These are phyloP conservation scores for Nelumbo lutea DNA, from an alignment of 164 flowering plant genomes.

Conservation along the genomic window DNA sequence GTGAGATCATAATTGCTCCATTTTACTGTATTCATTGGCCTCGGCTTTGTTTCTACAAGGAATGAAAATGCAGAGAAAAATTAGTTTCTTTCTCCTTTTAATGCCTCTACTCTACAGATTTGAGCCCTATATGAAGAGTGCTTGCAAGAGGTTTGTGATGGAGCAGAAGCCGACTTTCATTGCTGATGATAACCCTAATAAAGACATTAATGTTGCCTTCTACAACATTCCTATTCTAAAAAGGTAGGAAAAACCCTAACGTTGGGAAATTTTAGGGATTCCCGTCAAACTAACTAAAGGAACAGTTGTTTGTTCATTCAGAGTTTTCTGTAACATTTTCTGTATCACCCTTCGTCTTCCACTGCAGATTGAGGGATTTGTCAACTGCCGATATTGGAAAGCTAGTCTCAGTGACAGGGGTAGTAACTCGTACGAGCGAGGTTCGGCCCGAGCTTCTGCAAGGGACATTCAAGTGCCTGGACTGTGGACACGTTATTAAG, in stretches of 20 bases:
- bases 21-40: background rate
- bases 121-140: constrained; percentile 81
- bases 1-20: constrained; percentile 16
- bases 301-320: background rate
- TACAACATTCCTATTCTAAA: constrained; percentile 71
- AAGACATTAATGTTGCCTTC: constrained; percentile 86
- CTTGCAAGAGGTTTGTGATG: constrained; percentile 90
- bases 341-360: background rate
- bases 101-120: constrained; percentile 33
- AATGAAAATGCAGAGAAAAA: background rate
- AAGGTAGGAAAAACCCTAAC: constrained; percentile 30
- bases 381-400: constrained; percentile 78
- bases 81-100: background rate
- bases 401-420: constrained; percentile 83
- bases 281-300: background rate
- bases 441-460: constrained; percentile 96
- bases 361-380: constrained; percentile 72
- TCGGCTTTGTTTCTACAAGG: background rate
- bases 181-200: constrained; percentile 80
- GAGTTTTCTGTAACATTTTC: background rate
- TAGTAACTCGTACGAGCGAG: constrained; percentile 95
- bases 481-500: constrained; percentile 70
- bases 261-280: background rate
- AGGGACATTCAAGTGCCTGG: constrained; percentile 91
- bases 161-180: constrained; percentile 68